Evolutionary conservation across 2,329 filamentous ascomycete genomes (phyloP), one percentile per base, ranked within the genome.

Genomic region (Epichloe uncinata): DNA sequence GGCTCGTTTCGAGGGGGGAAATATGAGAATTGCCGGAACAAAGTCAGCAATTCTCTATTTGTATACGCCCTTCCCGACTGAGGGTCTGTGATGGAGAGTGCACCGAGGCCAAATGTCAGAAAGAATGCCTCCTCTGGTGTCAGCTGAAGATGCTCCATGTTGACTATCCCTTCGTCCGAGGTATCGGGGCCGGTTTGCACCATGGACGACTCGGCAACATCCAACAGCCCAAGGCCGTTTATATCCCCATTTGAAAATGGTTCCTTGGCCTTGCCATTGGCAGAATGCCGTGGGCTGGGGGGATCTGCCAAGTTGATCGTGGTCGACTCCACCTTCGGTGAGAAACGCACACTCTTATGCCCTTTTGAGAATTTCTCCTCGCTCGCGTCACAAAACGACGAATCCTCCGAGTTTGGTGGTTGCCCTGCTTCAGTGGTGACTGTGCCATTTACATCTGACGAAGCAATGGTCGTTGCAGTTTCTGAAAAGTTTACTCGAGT

Each of bases 111-210:
- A 62, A 94, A 97, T 4, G 73, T 74, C 9, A 98, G 75, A 64
- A 95, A 98, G 67, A 97, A 94, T 0, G 89, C 84, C 66, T 98
- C 93, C 64, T 96, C 89, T 0, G 84, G 77, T 3, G 84, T 89
- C 8, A 98, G 74, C 63, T 97, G 93, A n/a, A 96, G 80, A 61
- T 96, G 89, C 60, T 98, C 93, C 68, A 69, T 75, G 56, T 79
- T 73, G 47, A 65, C 58, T 3, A 77, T 59, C 37, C 43, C 48
- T 11, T 42, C 47, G 6, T 49, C 15, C 2, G n/a, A 34, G 4
- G 18, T 26, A 42, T 33, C 44, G 4, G 13, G 7, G 1, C 11
- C 46, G 15, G n/a, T 5, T 22, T 36, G 41, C 11, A 12, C 22
- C 11, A 22, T 15, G 15, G 37, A 4, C 16, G 36, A 34, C 30